A percentile compares a stretch with the other conserved stretches of the same genome.
Evolutionary conservation across 2,329 filamentous ascomycete species (phyloP).

Genomic region (Tolypocladium album): DNA sequence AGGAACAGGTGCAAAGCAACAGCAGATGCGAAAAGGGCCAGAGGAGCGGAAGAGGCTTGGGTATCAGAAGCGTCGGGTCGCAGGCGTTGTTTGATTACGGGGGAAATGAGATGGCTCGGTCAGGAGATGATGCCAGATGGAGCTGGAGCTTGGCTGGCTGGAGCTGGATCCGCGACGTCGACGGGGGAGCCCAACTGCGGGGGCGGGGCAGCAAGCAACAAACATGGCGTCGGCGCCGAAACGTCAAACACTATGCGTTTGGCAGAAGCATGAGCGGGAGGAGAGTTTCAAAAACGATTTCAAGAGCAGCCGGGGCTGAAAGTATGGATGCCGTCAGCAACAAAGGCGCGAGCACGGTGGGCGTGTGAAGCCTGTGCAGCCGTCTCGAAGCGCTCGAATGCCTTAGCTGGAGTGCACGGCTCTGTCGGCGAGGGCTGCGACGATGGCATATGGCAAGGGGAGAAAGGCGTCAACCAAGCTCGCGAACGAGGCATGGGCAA

Average conservation of each 20-base stretch:
- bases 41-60: not conserved
- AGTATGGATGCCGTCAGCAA: no score
- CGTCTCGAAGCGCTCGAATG: no score
- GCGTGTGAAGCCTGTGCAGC: no score
- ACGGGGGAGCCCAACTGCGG: slow-evolving; percentile 4
- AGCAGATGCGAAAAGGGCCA: not conserved
- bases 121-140: not conserved
- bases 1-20: not conserved
- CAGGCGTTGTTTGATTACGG: not conserved
- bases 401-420: no score
- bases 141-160: not conserved
- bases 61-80: not conserved
- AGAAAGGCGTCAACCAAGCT: not conserved
- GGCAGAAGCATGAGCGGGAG: not conserved
- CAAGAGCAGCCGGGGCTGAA: not conserved
- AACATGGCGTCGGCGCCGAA: not conserved
- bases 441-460: no score
- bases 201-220: slow-evolving; percentile 5
- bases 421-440: no score
- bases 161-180: not conserved
- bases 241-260: not conserved
- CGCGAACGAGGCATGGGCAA: not conserved
- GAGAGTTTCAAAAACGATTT: not conserved
- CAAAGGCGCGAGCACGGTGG: not conserved
- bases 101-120: not conserved